Percentiles rank a stretch among this genome's conserved stretches.
phyloP scores from a whole-genome alignment of 1,139 yeast species.

The Meyerozyma sp. region DNA sequence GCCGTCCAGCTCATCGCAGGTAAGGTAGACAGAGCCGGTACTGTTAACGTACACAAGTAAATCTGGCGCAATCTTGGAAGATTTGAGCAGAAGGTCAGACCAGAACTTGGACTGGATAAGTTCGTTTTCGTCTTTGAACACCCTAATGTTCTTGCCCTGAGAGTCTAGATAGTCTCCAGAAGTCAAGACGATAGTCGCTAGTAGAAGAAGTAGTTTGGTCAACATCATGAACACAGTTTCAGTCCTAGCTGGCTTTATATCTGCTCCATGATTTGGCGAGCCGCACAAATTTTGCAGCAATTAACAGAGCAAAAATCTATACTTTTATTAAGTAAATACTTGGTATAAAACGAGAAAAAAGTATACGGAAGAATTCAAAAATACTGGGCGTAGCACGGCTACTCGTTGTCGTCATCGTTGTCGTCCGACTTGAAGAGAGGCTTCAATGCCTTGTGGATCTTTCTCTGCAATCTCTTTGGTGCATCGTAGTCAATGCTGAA shows the following conservation, averaged over 20 bases:
- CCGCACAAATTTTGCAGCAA: background rate
- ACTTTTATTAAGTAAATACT: background rate
- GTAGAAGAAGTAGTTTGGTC: background rate
- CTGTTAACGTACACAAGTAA: background rate
- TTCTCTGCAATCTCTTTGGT: background rate
- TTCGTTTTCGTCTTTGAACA: background rate
- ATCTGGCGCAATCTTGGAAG: background rate
- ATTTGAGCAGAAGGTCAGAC: background rate
- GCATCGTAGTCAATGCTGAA: constrained; percentile 42
- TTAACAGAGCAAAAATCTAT: background rate
- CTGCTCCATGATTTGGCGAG: background rate
- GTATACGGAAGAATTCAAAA: background rate
- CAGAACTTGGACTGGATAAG: background rate
- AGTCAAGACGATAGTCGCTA: background rate
- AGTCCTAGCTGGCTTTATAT: background rate
- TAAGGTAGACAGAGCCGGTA: background rate
- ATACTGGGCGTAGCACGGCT: background rate
- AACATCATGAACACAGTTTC: background rate
- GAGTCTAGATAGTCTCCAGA: too few species aligned
- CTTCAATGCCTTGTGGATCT: background rate
- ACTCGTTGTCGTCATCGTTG: background rate
- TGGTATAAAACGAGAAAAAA: background rate
- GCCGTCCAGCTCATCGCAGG: background rate
- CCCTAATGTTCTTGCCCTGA: background rate
- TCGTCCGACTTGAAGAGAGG: background rate